Evolutionary conservation across 371 early-diverging fungal genomes (phyloP).

Genomic region (Actinomucor elegans): DNA sequence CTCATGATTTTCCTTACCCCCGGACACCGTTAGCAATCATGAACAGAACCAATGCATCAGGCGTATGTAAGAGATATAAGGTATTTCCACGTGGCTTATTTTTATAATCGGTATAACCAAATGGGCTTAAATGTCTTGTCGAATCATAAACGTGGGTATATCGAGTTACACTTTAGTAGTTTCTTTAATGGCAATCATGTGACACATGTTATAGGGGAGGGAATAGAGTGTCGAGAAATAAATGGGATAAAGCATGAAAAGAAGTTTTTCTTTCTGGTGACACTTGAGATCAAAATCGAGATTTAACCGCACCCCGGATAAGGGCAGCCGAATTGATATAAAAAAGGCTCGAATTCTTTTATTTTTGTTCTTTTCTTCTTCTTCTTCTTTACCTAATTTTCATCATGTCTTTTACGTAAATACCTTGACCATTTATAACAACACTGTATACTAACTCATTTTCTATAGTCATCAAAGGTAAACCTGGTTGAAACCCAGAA

Average conservation of each 20-base stretch:
- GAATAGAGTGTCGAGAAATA: too few species aligned
- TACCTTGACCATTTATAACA: too few species aligned
- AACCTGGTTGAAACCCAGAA: not conserved
- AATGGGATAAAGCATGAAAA: not conserved
- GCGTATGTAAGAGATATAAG: too few species aligned
- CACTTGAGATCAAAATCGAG: conserved; percentile 11
- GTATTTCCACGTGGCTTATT: not conserved
- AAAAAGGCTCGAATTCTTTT: not conserved
- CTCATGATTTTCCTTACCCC: too few species aligned
- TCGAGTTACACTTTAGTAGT: not conserved
- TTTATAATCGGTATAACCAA: too few species aligned
- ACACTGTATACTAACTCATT: too few species aligned
- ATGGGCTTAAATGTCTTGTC: conserved; percentile 2
- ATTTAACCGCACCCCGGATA: conserved; percentile 17
- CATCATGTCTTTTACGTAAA: too few species aligned
- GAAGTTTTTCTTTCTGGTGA: not conserved
- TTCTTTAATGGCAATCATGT: not conserved
- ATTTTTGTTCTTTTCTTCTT: not conserved
- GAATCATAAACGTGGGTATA: conserved; percentile 21
- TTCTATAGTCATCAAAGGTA: too few species aligned
- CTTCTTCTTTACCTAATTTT: not conserved
- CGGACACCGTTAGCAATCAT: too few species aligned
- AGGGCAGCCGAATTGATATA: conserved; percentile 2
- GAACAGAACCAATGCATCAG: too few species aligned
- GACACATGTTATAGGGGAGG: too few species aligned